Percentiles rank a stretch among this genome's conserved stretches.
Conservation (phyloP, 2,329 filamentous ascomycete species). For the Arthroderma sp. region DNA sequence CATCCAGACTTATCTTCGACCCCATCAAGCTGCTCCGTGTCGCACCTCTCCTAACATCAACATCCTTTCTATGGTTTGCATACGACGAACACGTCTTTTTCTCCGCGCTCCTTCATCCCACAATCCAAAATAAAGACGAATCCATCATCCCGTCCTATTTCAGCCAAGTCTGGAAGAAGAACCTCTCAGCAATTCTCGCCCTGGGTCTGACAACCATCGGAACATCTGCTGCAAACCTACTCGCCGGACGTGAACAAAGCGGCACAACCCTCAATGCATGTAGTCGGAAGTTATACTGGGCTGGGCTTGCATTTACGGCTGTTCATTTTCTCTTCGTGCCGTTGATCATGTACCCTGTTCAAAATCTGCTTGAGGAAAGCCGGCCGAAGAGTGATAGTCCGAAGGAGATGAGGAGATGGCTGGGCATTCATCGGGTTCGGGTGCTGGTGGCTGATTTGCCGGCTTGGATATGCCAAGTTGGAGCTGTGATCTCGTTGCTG, state of each 20-base stretch:
- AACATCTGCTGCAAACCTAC: conserved; percentile 5
- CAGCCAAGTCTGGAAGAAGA: conserved; percentile 26
- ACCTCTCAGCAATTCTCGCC: conserved; percentile 13
- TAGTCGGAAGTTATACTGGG: conserved; percentile 3
- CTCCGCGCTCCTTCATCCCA: conserved; percentile 10
- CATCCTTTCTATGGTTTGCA: conserved; percentile 34
- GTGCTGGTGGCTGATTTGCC: conserved; percentile 8
- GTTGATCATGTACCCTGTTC: conserved; percentile 6
- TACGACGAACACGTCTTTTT: conserved; percentile 23
- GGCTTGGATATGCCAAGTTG: conserved; percentile 3
- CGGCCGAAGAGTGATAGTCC: neutral
- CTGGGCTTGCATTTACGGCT: conserved; percentile 5
- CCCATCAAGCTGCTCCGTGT: conserved; percentile 22
- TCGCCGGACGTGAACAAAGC: neutral
- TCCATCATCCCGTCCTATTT: conserved; percentile 33
- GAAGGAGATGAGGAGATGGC: conserved; percentile 6
- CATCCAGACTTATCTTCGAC: conserved; percentile 5
- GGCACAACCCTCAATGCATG: neutral
- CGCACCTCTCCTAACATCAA: conserved; percentile 36
- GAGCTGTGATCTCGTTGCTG: too few relatives aligned
- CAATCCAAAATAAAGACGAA: conserved; percentile 10
- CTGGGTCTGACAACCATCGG: conserved; percentile 5
- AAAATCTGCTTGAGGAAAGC: conserved; percentile 6
- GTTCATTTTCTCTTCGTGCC: conserved; percentile 10
- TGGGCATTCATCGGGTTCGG: conserved; percentile 9